Conservation (phyloP, 176 grass and related monocot species). For the Triticum monococcum region DNA sequence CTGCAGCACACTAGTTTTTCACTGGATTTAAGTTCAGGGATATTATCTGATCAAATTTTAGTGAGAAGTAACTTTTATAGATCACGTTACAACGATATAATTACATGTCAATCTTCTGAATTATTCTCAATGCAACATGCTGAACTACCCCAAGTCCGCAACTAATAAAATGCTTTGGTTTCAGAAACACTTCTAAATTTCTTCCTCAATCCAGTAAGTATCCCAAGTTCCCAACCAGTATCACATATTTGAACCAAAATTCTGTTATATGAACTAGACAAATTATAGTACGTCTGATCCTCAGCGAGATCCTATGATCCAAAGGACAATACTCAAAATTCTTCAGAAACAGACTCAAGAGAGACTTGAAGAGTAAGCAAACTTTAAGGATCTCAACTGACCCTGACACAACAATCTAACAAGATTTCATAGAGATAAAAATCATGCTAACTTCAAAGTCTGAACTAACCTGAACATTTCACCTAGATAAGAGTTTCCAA, state of each 20-base stretch:
- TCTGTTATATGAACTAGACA: neutral
- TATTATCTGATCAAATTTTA: constrained; percentile 3
- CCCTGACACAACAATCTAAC: neutral
- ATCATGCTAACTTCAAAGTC: neutral
- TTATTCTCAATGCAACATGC: neutral
- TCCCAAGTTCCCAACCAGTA: neutral
- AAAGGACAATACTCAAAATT: neutral
- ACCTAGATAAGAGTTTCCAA: neutral
- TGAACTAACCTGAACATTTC: neutral
- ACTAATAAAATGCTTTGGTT: neutral
- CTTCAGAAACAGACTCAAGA: neutral
- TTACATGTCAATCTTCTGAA: neutral
- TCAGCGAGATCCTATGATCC: neutral
- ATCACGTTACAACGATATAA: neutral
- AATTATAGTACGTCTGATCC: neutral
- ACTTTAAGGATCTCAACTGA: neutral
- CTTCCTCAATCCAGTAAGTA: neutral
- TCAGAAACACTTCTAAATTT: neutral
- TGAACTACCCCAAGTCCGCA: neutral
- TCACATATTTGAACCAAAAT: neutral
- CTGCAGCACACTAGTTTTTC: too few species aligned
- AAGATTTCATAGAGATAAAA: neutral
- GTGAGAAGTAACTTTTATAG: neutral
- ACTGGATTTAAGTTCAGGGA: neutral
- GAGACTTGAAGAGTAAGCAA: neutral